Conservation (phyloP, 208 protist genomes). For the Wallacemonas sp. region DNA sequence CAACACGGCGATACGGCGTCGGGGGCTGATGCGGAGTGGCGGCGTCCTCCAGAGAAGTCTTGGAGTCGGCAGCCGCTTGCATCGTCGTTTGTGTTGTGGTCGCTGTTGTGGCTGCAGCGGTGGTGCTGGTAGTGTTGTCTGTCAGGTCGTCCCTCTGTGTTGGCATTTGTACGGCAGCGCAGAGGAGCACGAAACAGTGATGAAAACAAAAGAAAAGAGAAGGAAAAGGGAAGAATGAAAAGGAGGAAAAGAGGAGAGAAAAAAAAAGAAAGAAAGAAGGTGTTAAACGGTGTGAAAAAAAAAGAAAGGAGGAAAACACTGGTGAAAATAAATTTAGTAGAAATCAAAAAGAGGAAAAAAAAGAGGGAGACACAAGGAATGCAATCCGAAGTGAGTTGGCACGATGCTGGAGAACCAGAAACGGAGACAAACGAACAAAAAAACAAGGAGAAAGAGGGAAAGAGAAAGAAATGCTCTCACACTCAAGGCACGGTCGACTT, state of each 20-base stretch:
- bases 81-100: no score
- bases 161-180: no score
- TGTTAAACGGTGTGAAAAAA: constrained; percentile 5
- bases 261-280: background rate
- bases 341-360: constrained; percentile 16
- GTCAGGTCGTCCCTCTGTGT: no score
- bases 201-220: background rate
- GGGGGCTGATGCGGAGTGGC: no score
- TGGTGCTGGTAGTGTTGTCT: no score
- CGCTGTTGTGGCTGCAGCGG: no score
- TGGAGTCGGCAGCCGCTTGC: no score
- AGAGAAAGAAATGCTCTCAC: constrained; percentile 6
- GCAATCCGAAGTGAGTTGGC: background rate
- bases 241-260: constrained; percentile 14
- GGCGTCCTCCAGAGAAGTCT: no score
- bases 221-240: constrained; percentile 8
- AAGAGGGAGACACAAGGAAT: constrained; percentile 3
- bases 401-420: constrained; percentile 5
- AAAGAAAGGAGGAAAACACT: constrained; percentile 5
- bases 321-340: background rate
- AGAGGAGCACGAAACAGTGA: no score
- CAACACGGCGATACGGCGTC: background rate
- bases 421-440: background rate
- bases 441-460: constrained; percentile 13
- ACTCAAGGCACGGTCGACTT: background rate